Conservation (phyloP, 2,329 filamentous ascomycete genomes). For the Phialophora tarda region DNA sequence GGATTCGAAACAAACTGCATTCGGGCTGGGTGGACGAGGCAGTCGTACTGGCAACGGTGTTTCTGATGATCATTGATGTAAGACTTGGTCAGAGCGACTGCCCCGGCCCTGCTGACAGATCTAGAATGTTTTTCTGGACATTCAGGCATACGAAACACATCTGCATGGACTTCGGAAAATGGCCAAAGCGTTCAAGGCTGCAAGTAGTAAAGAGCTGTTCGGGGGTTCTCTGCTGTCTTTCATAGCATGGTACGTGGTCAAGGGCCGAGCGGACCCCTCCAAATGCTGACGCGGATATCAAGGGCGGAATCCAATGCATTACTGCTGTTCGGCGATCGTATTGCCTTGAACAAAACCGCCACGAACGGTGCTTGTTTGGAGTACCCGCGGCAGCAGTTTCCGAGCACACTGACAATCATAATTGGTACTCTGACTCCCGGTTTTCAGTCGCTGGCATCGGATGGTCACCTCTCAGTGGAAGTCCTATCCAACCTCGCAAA, state of each 20-base stretch:
- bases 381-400: conserved; percentile 16
- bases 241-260: conserved; percentile 27
- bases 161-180: conserved; percentile 30
- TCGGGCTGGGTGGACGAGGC: conserved; percentile 30
- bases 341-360: neutral
- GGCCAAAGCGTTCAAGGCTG: conserved; percentile 12
- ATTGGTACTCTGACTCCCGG: conserved; percentile 24
- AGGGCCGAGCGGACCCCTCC: neutral
- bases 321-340: conserved; percentile 28
- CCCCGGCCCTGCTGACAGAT: neutral
- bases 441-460: conserved; percentile 22
- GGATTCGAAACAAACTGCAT: conserved; percentile 24
- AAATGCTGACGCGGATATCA: neutral
- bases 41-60: conserved; percentile 31
- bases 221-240: conserved; percentile 26
- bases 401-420: conserved; percentile 6
- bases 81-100: neutral
- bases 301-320: conserved; percentile 34
- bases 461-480: conserved; percentile 20
- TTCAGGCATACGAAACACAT: conserved; percentile 29
- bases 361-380: neutral
- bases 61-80: conserved; percentile 36
- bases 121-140: conserved; percentile 33
- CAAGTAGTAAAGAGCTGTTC: conserved; percentile 4
- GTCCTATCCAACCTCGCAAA: conserved; percentile 18